Conservation (phyloP, 371 early-diverging fungal species). For the Zychaea mexicana region DNA sequence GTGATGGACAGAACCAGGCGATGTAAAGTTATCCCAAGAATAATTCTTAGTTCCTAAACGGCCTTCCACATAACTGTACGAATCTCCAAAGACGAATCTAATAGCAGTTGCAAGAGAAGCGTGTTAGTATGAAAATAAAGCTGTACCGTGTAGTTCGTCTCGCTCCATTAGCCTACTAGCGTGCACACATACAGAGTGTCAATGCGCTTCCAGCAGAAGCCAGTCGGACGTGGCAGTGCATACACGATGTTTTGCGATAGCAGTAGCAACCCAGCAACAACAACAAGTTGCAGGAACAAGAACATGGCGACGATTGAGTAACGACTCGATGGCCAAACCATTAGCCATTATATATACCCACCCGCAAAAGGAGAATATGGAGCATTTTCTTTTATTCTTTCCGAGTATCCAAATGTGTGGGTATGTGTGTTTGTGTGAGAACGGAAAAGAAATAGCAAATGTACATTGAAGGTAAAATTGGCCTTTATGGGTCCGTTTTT, state of each 20-base stretch:
- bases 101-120: too few relatives aligned
- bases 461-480: not conserved
- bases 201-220: conserved; percentile 9
- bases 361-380: not conserved
- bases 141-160: too few relatives aligned
- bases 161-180: not conserved
- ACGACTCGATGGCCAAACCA: not conserved
- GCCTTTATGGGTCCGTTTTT: conserved; percentile 12
- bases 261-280: not conserved
- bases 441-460: not conserved
- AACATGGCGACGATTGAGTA: not conserved
- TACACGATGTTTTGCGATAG: too few relatives aligned
- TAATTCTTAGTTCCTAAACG: conserved; percentile 2
- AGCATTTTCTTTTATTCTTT: not conserved
- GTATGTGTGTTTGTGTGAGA: not conserved
- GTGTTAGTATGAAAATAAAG: not conserved
- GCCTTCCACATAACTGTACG: conserved; percentile 14
- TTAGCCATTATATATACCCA: not conserved
- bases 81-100: conserved; percentile 18
- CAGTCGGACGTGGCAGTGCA: not conserved
- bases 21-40: conserved; percentile 16
- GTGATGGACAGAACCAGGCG: not conserved
- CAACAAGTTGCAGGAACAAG: not conserved
- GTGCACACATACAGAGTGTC: not conserved
- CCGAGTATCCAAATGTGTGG: not conserved